Evolutionary conservation across 768 basidiomycete genomes (phyloP), one percentile per base, ranked within the genome.

Genomic region (Floccularia luteovirens): DNA sequence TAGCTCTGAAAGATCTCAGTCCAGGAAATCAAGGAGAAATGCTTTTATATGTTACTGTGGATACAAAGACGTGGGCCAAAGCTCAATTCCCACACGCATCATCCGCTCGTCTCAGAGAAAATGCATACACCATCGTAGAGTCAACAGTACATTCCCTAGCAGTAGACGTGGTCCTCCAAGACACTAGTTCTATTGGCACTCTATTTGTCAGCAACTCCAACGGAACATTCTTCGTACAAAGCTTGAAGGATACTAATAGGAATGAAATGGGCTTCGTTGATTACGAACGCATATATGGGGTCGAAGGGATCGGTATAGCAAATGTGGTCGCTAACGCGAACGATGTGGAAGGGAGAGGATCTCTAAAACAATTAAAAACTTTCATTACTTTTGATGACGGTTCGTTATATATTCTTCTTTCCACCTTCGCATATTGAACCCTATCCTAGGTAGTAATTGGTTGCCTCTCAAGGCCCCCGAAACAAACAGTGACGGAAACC

Each of bases 51-150:
- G 90, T 96, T 25, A 77, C 86, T 0, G 70, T 88, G 3, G 88
- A 98, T 57, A 81, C 87, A 5, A 71, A 75, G 51, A 73, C 67
- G 1, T 99, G 92, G 92, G 82, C 85, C 2, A 79, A 82, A 49
- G 91, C 90, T 1, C 79, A 80, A 44, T 98, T 99, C 69, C 96
- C 96, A 2, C 96, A 96, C 53, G 82, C 87, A 2, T 82, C 79
- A 0, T 79, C 76, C 2, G 82, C 85, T 1, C 71, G 73, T 24
- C 72, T 96, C 11, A 75, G 81, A 5, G 90, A 93, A 64, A 93
- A 94, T 55, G 88, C 89, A 4, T 97, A 99, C 57, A 99, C 96
- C 7, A 81, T 99, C 50, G 84, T 99, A 43, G 92, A 98, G 60
- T 86, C 83, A 3, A 93, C 90, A 6, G 81, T 82, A 0, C 91